Conservation (phyloP, 108 stramenopile genomes). For the Cyclostephanos tholiformis region DNA sequence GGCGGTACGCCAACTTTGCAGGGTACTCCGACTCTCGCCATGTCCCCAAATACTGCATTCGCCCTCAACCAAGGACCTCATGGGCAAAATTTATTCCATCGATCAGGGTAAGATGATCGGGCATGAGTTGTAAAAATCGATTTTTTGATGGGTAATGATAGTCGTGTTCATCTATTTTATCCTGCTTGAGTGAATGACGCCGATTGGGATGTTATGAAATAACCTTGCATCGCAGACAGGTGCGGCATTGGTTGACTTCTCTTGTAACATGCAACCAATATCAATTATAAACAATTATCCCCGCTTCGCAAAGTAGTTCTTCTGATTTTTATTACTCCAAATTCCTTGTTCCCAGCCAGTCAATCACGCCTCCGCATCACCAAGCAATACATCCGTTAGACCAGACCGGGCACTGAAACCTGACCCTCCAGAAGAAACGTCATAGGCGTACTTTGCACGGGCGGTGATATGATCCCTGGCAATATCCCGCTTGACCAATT, state of each 20-base stretch:
- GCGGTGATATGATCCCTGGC: not conserved
- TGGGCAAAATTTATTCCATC: conserved; percentile 25
- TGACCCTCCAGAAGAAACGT: not conserved
- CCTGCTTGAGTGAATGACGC: not conserved
- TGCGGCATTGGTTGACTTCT: not conserved
- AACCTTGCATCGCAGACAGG: not conserved
- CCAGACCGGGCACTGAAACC: not conserved
- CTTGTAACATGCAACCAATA: not conserved
- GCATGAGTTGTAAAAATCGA: not conserved
- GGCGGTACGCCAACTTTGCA: conserved; percentile 44
- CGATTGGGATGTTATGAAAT: not conserved
- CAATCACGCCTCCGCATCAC: not conserved
- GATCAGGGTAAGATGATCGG: conserved; percentile 4
- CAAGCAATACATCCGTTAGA: not conserved
- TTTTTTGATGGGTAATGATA: not conserved
- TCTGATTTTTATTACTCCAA: not conserved
- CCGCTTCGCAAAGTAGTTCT: too few species aligned
- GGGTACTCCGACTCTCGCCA: conserved; percentile 25
- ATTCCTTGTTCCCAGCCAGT: not conserved
- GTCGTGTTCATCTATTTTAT: not conserved
- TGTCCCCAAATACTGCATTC: conserved; percentile 59
- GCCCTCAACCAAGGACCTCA: conserved; percentile 54
- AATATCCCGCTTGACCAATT: not conserved
- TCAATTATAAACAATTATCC: not conserved
- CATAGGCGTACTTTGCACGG: not conserved